Base-by-base conservation (phyloP, 176 grass and related monocot species). In the Carex pumila region DNA sequence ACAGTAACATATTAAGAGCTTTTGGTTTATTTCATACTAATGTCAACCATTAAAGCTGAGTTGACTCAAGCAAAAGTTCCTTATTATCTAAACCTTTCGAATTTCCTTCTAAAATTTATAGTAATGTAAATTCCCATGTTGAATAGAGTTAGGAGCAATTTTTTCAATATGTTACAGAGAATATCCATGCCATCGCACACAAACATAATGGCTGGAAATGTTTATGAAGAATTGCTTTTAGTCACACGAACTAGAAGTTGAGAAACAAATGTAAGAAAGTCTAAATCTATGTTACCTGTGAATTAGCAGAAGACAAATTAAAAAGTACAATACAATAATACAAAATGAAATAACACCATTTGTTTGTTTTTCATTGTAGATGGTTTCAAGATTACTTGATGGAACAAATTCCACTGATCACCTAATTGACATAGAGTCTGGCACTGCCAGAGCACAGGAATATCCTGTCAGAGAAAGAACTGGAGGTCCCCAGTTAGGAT, bases 381-480 rank as follows among this genome's bases (percentile, higher is more conserved):
- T 90, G 37, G 76, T 92, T 52, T 88, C 91, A 4, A 98, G 83
- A 74, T 93, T 84, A 8, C 91, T 98, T 0, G 93, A 92, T 52
- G 89, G 61, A 59, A 83, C 61, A 73, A 81, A 17, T 84, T 84
- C 22, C 79, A 79, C 82, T 88, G 89, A 22, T 79, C 67, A 0
- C 85, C 88, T 60, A 68, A 87, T 93, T 22, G 96, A 98, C 81
- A 89, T 98, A 1, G 96, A 98, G 52, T 79, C 86, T 2, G 88
- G 86, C 8, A 82, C 43, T 63, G 79, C 80, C 82, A 88, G 87
- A 43, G 39, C 70, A 66, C 86, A 91, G 82, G 47, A 79, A 66
- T 87, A 36, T 5, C 80, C 89, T 0, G 89, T 93, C 70, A 89
- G 86, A 85, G 82, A 88, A 79, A 65, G 75, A 73, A 86, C 77